phyloP scores from a whole-genome alignment of 768 basidiomycete genomes.

The Mrakia frigida region DNA sequence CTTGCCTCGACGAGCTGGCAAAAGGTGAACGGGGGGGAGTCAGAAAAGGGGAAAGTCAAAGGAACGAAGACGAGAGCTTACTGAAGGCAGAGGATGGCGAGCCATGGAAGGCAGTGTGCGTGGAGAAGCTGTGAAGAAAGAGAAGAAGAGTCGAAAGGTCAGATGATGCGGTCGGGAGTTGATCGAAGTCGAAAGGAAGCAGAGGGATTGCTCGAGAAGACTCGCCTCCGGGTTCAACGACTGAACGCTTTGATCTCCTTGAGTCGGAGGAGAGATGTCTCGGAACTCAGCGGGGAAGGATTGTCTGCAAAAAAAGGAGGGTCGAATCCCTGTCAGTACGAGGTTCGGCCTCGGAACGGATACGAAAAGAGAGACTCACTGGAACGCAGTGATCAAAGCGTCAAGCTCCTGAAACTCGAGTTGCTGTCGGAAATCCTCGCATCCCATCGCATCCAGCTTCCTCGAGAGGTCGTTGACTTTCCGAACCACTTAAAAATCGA shows the following conservation, averaged over 20 bases:
- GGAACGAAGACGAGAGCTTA: background rate
- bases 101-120: background rate
- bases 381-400: constrained; percentile 2
- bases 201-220: background rate
- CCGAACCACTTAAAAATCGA: background rate
- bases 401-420: constrained; percentile 13
- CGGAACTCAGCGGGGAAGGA: constrained; percentile 10
- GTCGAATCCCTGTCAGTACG: too few relatives aligned
- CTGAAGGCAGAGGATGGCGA: constrained; percentile 7
- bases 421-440: constrained; percentile 7
- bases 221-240: background rate
- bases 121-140: background rate
- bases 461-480: constrained; percentile 8
- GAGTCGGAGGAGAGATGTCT: background rate
- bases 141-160: background rate
- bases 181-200: background rate
- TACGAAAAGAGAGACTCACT: background rate
- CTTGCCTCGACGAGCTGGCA: background rate
- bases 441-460: background rate
- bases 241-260: background rate
- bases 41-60: background rate
- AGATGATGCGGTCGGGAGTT: background rate
- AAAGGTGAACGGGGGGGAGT: background rate
- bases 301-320: background rate
- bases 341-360: too few relatives aligned